Conservation (phyloP, 2,329 filamentous ascomycete genomes). For the Hypoxylon sp. region DNA sequence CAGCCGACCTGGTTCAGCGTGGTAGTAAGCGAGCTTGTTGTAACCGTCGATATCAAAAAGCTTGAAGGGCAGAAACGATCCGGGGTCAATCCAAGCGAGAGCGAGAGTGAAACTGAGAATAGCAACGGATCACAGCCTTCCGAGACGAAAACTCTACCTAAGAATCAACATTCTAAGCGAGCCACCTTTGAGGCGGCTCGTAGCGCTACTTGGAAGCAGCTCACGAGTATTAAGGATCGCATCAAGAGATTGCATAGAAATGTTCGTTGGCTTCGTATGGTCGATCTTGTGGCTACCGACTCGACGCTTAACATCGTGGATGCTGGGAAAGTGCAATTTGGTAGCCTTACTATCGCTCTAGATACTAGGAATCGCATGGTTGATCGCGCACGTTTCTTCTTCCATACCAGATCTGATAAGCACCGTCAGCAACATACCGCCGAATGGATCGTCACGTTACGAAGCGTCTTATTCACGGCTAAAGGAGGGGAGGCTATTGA, state of each 20-base stretch:
- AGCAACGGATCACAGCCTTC: conserved; percentile 39
- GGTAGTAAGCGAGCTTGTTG: conserved; percentile 85
- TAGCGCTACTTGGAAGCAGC: conserved; percentile 83
- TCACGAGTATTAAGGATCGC: conserved; percentile 84
- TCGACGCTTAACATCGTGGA: conserved; percentile 82
- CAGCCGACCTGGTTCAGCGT: conserved; percentile 97
- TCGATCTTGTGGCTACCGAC: conserved; percentile 89
- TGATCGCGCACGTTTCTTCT: conserved; percentile 89
- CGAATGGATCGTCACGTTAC: conserved; percentile 91
- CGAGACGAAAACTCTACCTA: conserved; percentile 48
- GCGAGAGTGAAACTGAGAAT: conserved; percentile 47
- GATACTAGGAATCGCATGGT: conserved; percentile 94
- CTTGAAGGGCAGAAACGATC: conserved; percentile 67
- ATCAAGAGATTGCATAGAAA: conserved; percentile 89
- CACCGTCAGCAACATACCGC: conserved; percentile 78
- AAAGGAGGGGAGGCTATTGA: conserved; percentile 89
- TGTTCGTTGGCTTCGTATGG: conserved; percentile 88
- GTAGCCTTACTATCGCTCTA: conserved; percentile 86
- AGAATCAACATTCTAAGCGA: conserved; percentile 52
- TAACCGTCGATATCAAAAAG: conserved; percentile 83
- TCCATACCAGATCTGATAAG: conserved; percentile 77
- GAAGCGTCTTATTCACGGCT: conserved; percentile 90
- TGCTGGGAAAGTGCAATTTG: conserved; percentile 87
- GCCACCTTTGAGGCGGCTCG: conserved; percentile 58
- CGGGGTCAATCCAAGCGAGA: conserved; percentile 53